Conservation (phyloP, 305 asterid species). For the Fraxinus dipetala region DNA sequence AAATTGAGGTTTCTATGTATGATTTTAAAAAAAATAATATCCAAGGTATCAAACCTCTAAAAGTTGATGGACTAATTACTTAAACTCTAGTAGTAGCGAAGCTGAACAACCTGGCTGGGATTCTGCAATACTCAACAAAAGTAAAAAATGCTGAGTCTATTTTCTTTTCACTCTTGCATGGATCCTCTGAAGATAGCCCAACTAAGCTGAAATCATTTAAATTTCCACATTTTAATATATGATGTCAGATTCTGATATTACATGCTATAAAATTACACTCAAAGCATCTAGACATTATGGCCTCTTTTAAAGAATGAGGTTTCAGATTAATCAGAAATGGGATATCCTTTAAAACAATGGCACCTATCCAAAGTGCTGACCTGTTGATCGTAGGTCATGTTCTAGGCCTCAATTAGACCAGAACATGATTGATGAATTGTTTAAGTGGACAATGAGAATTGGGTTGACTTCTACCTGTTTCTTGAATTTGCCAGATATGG, state of each 20-base stretch:
- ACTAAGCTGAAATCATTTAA: not conserved
- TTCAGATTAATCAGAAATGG: not conserved
- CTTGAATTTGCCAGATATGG: slow-evolving; percentile 72
- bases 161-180: not conserved
- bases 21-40: not conserved
- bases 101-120: not conserved
- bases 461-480: not conserved
- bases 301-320: not conserved
- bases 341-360: not conserved
- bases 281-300: not conserved
- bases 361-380: not conserved
- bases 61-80: not conserved
- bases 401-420: not conserved
- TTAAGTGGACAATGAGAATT: not conserved
- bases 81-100: not conserved
- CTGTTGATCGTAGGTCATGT: not conserved
- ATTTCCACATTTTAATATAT: not conserved
- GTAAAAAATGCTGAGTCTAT: not conserved
- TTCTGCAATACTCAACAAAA: not conserved
- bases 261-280: not conserved
- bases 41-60: not conserved
- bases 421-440: not conserved
- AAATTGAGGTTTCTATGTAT: not conserved
- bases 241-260: not conserved
- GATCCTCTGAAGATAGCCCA: not conserved